Evolutionary conservation across 805 yeast species (phyloP).

Genomic region (Kodamaea laetipori): DNA sequence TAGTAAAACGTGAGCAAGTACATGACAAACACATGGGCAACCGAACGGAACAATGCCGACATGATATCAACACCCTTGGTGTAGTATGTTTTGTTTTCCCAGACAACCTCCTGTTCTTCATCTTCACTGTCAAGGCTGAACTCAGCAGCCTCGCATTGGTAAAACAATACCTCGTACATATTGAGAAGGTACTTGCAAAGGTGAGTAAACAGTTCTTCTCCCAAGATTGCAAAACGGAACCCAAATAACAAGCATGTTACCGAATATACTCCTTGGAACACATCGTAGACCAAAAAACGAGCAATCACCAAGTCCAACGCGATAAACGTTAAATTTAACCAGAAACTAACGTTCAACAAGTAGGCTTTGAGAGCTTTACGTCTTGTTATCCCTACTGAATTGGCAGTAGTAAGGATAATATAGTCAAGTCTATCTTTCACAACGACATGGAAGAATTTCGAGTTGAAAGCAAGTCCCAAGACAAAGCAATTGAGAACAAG

Average conservation of each 20-base stretch:
- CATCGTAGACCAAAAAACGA: constrained; percentile 55
- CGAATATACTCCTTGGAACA: constrained; percentile 52
- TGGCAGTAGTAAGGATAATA: constrained; percentile 17
- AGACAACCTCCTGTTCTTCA: constrained; percentile 54
- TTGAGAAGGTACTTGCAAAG: constrained; percentile 52
- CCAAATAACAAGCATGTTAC: constrained; percentile 68
- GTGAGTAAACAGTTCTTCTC: constrained; percentile 52
- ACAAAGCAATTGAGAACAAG: constrained; percentile 52
- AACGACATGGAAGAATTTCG: constrained; percentile 79
- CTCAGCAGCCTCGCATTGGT: constrained; percentile 18
- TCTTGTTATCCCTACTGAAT: constrained; percentile 1
- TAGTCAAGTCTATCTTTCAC: constrained; percentile 54
- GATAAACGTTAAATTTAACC: constrained; percentile 48
- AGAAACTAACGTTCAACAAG: constrained; percentile 42
- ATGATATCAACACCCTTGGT: constrained; percentile 58
- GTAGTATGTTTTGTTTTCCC: constrained; percentile 71
- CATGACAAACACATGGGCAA: constrained; percentile 33
- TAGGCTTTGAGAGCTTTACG: constrained; percentile 32
- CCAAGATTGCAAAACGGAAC: constrained; percentile 70
- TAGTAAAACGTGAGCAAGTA: constrained; percentile 38
- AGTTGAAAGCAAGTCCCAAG: constrained; percentile 30
- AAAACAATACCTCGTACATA: constrained; percentile 53
- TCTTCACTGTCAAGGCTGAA: constrained; percentile 13
- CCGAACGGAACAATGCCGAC: constrained; percentile 43
- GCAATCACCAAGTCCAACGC: constrained; percentile 55